Base-by-base conservation (phyloP, 345 rosid species). In the Citrus medica region DNA sequence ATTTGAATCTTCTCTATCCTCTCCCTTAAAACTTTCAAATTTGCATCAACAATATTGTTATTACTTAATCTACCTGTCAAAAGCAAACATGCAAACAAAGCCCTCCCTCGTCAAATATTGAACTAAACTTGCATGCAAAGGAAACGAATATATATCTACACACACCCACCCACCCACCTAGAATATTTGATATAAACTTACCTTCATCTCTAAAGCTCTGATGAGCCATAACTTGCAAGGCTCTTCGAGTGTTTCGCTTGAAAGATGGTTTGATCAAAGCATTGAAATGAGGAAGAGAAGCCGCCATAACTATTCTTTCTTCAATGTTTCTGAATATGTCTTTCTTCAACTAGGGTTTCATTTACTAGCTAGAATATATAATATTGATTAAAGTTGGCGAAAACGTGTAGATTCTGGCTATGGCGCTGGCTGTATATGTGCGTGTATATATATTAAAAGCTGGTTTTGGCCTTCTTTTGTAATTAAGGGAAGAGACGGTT, bases 1-100 rank as follows among this genome's bases (percentile, higher is more conserved):
- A 76, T 76, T 86, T 82, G 84, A 56, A 84, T 78, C 51, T 84
- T 72, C 46, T 83, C 83, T 22, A 89, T 86, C 74, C 91, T 87
- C 75, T 83, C 87, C 80, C 74, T 89, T n/a, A 90, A 67, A 28
- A 84, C 75, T 4, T 79, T 82, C 85, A 89, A 51, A 83, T 81
- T 83, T 6, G 85, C 88, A 40, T 87, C 90, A 0, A 85, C 91
- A 2, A 72, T 76, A 25, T 81, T 72, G 25, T 79, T 73, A 4
- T 80, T 73, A 21, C 70, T 37, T 4, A 66, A 66, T 65, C 80
- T 79, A 21, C 84, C 92, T 85, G 86, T 46, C 10, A 61, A 35
- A 56, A 40, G 16, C 7, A 17, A 33, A 10, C 12, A n/a, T 3
- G 19, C 22, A 53, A 4, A 5, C 58, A 53, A 53, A 53, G 22